phyloP scores from a whole-genome alignment of 805 yeast species.

The Starmerella davenportii region DNA sequence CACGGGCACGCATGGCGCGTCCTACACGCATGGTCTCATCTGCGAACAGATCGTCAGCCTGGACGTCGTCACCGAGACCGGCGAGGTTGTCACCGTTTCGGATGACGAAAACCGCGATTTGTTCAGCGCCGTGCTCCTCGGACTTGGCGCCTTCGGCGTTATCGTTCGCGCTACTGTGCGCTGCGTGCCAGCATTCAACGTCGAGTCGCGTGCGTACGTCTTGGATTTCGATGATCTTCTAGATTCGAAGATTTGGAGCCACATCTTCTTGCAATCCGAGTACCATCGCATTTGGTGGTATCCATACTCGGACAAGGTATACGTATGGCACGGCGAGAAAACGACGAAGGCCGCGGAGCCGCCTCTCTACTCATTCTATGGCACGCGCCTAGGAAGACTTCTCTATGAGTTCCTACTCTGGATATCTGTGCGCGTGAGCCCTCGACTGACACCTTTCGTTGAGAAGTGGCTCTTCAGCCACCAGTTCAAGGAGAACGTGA shows the following conservation, averaged over 20 bases:
- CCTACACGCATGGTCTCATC: constrained; percentile 79
- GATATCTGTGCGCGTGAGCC: constrained; percentile 55
- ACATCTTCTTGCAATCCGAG: constrained; percentile 76
- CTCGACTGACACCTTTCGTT: constrained; percentile 64
- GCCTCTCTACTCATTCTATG: constrained; percentile 71
- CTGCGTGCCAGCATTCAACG: constrained; percentile 65
- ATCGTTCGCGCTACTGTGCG: constrained; percentile 73
- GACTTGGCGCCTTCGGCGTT: constrained; percentile 82
- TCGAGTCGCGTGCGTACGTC: constrained; percentile 66
- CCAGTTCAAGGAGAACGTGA: constrained; percentile 42
- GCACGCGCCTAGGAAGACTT: constrained; percentile 56
- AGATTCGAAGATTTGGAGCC: constrained; percentile 41
- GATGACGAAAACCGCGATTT: constrained; percentile 42
- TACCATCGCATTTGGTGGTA: constrained; percentile 95
- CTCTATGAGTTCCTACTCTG: constrained; percentile 66
- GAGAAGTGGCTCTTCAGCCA: constrained; percentile 71
- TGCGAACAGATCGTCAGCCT: constrained; percentile 72
- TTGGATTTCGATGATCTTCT: constrained; percentile 59
- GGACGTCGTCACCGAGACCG: constrained; percentile 56
- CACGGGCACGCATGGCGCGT: constrained; percentile 93
- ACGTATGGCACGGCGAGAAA: constrained; percentile 78
- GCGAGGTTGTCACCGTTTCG: constrained; percentile 52
- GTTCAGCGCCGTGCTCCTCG: constrained; percentile 66
- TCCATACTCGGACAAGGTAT: constrained; percentile 74
- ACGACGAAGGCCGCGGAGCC: constrained; percentile 43